phyloP scores from a whole-genome alignment of 805 yeast species.

The Cyberlindnera meyerae region DNA sequence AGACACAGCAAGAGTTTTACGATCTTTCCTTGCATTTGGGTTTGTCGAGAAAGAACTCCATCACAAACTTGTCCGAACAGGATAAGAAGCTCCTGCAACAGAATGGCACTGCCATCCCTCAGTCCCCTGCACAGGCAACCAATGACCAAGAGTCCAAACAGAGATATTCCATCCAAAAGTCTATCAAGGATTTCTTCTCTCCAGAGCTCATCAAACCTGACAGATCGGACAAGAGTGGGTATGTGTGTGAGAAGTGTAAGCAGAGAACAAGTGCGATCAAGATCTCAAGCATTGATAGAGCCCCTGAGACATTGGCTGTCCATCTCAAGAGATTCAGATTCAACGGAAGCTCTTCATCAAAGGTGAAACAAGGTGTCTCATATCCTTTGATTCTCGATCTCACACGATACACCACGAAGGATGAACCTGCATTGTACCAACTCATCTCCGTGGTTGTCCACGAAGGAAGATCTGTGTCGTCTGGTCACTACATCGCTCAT shows the following conservation, averaged over 20 bases:
- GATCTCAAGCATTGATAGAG: conserved; percentile 63
- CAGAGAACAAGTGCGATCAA: conserved; percentile 73
- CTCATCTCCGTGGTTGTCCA: conserved; percentile 84
- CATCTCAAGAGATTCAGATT: conserved; percentile 91
- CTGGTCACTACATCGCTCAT: conserved; percentile 91
- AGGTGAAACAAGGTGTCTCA: conserved; percentile 80
- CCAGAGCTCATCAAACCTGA: conserved; percentile 74
- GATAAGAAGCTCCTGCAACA: conserved; percentile 7
- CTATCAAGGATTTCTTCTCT: conserved; percentile 76
- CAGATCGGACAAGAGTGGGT: conserved; percentile 65
- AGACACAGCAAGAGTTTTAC: conserved; percentile 89
- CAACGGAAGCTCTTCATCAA: conserved; percentile 72
- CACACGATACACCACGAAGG: conserved; percentile 50
- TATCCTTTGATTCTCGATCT: conserved; percentile 78
- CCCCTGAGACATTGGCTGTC: conserved; percentile 84
- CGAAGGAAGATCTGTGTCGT: conserved; percentile 86
- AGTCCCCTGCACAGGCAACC: background rate
- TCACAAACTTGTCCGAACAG: conserved; percentile 5
- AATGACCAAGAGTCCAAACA: conserved; percentile 22
- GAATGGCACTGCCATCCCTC: conserved; percentile 8
- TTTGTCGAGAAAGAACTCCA: conserved; percentile 21
- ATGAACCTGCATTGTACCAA: conserved; percentile 55
- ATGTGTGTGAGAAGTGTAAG: conserved; percentile 84
- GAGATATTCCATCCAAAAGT: conserved; percentile 64
- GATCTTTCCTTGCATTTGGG: conserved; percentile 79